phyloP scores from a whole-genome alignment of 2,329 filamentous ascomycete genomes.

The Trichophaea hybrida region DNA sequence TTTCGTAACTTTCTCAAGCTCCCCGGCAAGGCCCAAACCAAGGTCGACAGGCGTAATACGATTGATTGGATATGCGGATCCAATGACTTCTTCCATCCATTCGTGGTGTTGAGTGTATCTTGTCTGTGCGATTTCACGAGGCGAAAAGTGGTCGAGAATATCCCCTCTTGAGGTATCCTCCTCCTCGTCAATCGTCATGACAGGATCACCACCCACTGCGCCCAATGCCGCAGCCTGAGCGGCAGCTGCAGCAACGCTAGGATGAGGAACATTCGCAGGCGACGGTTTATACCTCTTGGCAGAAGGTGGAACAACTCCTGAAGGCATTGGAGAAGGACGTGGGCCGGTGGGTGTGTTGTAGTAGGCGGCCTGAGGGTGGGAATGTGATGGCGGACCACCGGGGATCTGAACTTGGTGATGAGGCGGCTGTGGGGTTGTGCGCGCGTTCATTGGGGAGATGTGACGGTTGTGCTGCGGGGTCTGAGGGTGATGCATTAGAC shows the following conservation, averaged over 20 bases:
- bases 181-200: slow-evolving; percentile 59
- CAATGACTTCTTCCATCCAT: slow-evolving; percentile 97
- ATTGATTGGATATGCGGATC: slow-evolving; percentile 70
- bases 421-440: slow-evolving; percentile 26
- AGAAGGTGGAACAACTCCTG: slow-evolving; percentile 22
- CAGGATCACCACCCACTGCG: slow-evolving; percentile 31
- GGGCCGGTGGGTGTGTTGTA: slow-evolving; percentile 11
- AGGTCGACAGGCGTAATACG: slow-evolving; percentile 81
- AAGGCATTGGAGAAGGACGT: neutral
- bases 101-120: slow-evolving; percentile 92
- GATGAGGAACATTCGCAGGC: slow-evolving; percentile 13
- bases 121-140: slow-evolving; percentile 71
- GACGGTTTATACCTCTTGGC: slow-evolving; percentile 33
- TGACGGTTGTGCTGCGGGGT: slow-evolving; percentile 39
- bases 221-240: slow-evolving; percentile 33
- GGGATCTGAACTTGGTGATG: neutral
- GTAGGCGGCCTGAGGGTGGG: slow-evolving; percentile 12
- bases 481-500: slow-evolving; percentile 31
- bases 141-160: slow-evolving; percentile 76
- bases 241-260: slow-evolving; percentile 31
- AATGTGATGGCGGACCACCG: slow-evolving; percentile 5
- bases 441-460: slow-evolving; percentile 34
- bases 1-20: slow-evolving; percentile 65
- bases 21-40: slow-evolving; percentile 69
- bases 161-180: slow-evolving; percentile 81